A percentile compares a stretch with the other conserved stretches of the same genome.
These are phyloP conservation scores for Trypanosoma boissoni DNA, from an alignment of 208 protist genomes.

Conservation along the genomic window DNA sequence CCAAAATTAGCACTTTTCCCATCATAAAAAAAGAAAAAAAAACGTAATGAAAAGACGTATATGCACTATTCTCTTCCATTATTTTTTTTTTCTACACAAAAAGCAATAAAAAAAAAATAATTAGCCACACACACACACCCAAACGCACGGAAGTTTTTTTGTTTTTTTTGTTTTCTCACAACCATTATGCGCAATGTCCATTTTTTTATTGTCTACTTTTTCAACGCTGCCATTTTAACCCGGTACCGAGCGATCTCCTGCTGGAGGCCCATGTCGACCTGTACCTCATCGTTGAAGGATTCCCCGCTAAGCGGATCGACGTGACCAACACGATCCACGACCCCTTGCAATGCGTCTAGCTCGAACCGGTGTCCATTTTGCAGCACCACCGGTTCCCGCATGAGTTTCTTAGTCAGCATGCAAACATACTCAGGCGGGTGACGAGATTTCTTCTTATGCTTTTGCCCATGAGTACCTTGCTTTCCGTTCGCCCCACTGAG, in stretches of 20 bases:
- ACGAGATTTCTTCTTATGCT: conserved; percentile 43
- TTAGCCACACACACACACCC: too few species aligned
- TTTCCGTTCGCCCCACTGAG: not conserved
- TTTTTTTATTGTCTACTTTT: conserved; percentile 7
- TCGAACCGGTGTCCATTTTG: conserved; percentile 77
- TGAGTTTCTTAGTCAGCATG: conserved; percentile 82
- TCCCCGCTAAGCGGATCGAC: conserved; percentile 82
- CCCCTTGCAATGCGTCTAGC: conserved; percentile 68
- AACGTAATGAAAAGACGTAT: conserved; percentile 1
- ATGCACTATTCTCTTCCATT: not conserved
- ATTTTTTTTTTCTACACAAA: not conserved
- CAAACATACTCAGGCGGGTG: conserved; percentile 77
- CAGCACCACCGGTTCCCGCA: conserved; percentile 84
- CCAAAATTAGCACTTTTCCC: not conserved
- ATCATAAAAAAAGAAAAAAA: conserved; percentile 1
- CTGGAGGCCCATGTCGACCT: conserved; percentile 68
- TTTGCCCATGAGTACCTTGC: not conserved
- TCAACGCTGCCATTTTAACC: conserved; percentile 45
- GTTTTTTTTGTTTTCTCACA: not conserved
- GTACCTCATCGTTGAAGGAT: conserved; percentile 57
- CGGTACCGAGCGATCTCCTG: conserved; percentile 83
- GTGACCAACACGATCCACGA: conserved; percentile 79
- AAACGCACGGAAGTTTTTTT: too few species aligned
- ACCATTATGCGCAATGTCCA: not conserved
- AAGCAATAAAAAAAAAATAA: too few species aligned